Percentiles rank a stretch among this genome's conserved stretches.
phyloP scores from a whole-genome alignment of 1,139 yeast genomes.

The Zygosaccharomyces sapae region DNA sequence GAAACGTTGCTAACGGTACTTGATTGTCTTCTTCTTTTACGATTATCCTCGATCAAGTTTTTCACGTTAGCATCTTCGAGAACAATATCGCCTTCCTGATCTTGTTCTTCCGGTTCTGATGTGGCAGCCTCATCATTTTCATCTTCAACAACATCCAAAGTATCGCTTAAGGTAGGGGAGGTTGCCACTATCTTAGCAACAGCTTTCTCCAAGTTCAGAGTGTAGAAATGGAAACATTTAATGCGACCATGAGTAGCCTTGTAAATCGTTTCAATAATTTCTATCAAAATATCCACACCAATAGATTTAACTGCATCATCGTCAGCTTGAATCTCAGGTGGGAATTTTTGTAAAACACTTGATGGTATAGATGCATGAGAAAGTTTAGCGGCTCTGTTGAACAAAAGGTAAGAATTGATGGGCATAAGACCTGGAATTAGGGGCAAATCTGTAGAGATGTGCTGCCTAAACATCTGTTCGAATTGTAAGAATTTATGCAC shows the following conservation, averaged over 20 bases:
- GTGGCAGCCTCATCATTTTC: conserved; percentile 38
- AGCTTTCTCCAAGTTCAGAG: conserved; percentile 84
- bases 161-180: conserved; percentile 47
- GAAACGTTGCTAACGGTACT: conserved; percentile 29
- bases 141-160: conserved; percentile 36
- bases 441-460: conserved; percentile 47
- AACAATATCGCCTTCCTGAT: conserved; percentile 25
- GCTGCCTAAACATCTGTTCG: conserved; percentile 40
- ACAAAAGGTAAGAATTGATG: conserved; percentile 81
- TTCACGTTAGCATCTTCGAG: conserved; percentile 19
- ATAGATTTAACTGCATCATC: conserved; percentile 80
- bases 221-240: conserved; percentile 84
- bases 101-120: conserved; percentile 14
- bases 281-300: conserved; percentile 74
- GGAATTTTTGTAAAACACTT: conserved; percentile 46
- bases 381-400: conserved; percentile 81
- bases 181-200: conserved; percentile 76
- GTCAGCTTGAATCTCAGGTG: conserved; percentile 59
- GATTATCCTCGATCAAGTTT: conserved; percentile 13
- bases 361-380: conserved; percentile 86
- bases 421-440: conserved; percentile 95
- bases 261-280: conserved; percentile 57
- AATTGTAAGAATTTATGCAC: conserved; percentile 52
- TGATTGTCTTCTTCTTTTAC: conserved; percentile 34
- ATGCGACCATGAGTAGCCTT: conserved; percentile 51